phyloP scores from a whole-genome alignment of 139 green algal genomes.

The Tetraselmis chui region DNA sequence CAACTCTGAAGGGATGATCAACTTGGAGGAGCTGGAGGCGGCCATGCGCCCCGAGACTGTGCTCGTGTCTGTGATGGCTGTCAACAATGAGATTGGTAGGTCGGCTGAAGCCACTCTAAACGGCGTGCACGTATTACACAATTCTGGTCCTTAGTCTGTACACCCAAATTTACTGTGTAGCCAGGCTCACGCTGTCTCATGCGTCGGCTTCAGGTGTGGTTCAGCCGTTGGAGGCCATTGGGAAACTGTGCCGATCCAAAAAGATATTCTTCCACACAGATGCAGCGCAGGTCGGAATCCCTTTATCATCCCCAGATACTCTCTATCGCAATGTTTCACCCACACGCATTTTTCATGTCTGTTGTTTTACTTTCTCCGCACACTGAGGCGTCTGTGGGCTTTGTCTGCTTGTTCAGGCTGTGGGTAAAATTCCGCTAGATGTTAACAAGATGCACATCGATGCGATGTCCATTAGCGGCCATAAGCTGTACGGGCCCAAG shows the following conservation, averaged over 20 bases:
- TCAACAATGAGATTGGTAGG: constrained; percentile 98
- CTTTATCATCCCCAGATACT: no score
- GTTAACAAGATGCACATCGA: constrained; percentile 79
- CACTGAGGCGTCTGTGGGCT: constrained; percentile 5
- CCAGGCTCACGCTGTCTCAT: neutral
- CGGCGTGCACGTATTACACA: neutral
- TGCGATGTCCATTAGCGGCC: constrained; percentile 80
- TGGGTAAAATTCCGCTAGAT: constrained; percentile 92
- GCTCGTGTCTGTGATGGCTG: constrained; percentile 88
- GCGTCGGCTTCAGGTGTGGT: constrained; percentile 56
- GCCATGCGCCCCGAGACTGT: constrained; percentile 82
- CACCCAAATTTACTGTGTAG: neutral
- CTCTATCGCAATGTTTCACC: no score
- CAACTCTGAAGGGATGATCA: constrained; percentile 72
- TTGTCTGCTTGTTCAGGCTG: constrained; percentile 47
- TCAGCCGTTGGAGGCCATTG: constrained; percentile 90
- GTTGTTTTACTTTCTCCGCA: no score
- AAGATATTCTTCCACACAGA: constrained; percentile 97
- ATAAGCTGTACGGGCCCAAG: constrained; percentile 99
- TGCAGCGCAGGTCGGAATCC: constrained; percentile 67
- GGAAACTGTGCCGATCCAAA: constrained; percentile 62
- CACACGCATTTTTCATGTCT: no score
- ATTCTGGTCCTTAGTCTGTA: neutral
- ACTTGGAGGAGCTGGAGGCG: constrained; percentile 67
- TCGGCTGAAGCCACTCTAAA: neutral